Base-by-base conservation (phyloP, 2,329 filamentous ascomycete genomes). In the Pochonia chlamydosporia region DNA sequence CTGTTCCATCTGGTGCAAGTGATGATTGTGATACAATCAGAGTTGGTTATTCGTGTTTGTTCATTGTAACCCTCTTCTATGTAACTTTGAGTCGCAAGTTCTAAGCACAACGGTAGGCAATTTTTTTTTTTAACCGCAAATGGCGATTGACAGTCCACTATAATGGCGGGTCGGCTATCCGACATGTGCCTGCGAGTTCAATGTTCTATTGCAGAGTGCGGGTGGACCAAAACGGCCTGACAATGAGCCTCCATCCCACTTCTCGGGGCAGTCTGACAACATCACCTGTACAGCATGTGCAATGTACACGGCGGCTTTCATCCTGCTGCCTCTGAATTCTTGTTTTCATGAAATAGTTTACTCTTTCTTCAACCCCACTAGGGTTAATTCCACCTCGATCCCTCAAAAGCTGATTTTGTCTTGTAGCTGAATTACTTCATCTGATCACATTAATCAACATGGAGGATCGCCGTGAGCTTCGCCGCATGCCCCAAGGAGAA, bases 401-500 rank as follows among this genome's bases (percentile, higher is more conserved):
- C 20, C 8, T 13, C 35, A 11, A 4, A n/a, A 3, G 11, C 23
- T 39, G 5, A 20, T 5, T 21, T 11, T 14, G 18, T 39, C 18
- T 39, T 21, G 7, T 2, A 23, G 35, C 23, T 11, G 9, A 4
- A 39, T 39, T 18, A 18, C 6, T 11, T 16, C 10, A 4, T 23
- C 35, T 8, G 9, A 13, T 11, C 20, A n/a, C 7, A 18, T 39
- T 11, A 21, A 13, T 11, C 20, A 39, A 3, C 16, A 77, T 74
- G 70, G 59, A 70, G 50, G 60, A 66, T 50, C 54, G 67, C 35
- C 63, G 64, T 35, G 67, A 74, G 41, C 67, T 76, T 52, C 73
- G 73, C 52, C 72, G 68, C 40, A 78, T 82, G 54, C 71, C 71
- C n/a, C 62, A 61, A 20, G 75, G 74, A 26, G 73, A 82, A 56